Evolutionary conservation across 1,139 yeast genomes (phyloP), one percentile per base, ranked within the genome.

Genomic region (Cylindricascospora bacillispora): DNA sequence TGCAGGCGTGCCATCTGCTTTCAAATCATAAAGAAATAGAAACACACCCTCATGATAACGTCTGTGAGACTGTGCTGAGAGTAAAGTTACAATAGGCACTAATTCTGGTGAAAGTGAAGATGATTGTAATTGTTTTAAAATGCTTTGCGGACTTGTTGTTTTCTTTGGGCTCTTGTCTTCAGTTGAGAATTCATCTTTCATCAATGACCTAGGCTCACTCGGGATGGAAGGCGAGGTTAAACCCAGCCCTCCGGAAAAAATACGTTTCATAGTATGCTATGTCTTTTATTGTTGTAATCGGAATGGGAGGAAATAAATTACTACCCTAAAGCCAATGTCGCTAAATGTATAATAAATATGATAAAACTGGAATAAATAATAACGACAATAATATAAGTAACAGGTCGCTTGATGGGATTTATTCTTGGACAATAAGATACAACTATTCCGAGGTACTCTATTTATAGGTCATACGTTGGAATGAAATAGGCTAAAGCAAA

Each of bases 1-100:
- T 2, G 67, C 64, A 0, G 94, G 89, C 37, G 77, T 70, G 7
- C 97, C 98, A 44, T 85, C 94, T 12, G 80, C 70, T 46, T 74
- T 73, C 42, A 79, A 59, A 45, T 79, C 89, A 43, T 75, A 73
- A 39, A 78, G 61, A 11, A 79, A 57, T 78, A 78, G 71, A 45
- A 79, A 72, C 3, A 75, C 69, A 31, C 89, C 89, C 46, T 78
- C 92, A 38, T 67, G 63, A 52, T 79, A 79, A 27, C 83, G 65
- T 35, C 93, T 65, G 49, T 77, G 83, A 1, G 73, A 56, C 45
- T 79, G 92, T 1, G 85, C 79, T 17, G 81, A 67, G 16, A 79
- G 55, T 18, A 79, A 57, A 0, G 89, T 75, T 25, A 78, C 79
- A 5, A 79, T 76, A 1, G 93, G 93, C 3, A 79, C 67, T 29